Evolutionary conservation across 345 rosid species (phyloP), one percentile per base, ranked within the genome.

Genomic region (Camelina sativa): DNA sequence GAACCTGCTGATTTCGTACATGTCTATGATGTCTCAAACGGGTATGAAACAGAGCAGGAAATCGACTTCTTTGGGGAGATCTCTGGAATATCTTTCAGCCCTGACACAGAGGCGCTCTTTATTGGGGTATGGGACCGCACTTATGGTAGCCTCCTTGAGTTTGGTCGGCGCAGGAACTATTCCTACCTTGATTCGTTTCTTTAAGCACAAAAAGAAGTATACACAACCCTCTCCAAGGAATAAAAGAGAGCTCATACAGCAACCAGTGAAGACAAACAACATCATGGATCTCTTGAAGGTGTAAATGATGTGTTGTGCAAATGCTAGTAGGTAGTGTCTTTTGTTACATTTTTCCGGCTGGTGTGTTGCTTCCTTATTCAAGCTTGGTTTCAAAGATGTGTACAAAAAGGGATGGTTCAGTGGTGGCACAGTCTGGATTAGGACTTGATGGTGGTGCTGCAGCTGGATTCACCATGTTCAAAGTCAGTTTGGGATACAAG

Each of bases 1-100:
- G 97, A 91, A 82, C 92, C 97, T 8, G 94, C 97, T 0, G 97
- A 91, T 67, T 91, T 91, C 67, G 94, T 91, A 44, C 97, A 91
- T 47, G 85, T 91, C 16, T 91, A 80, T 38, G 89, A 91, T 69
- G 86, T 77, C 51, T 74, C 81, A 35, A 82, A 79, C 1, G 92
- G 91, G 69, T 91, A 85, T 23, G 85, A 84, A 59, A 44, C 77
- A 59, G 94, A 89, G 82, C 97, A 89, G 78, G 94, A 88, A 56
- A 87, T 91, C 0, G 97, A 91, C 75, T 87, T 91, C 68, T 91
- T 91, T 8, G 97, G 97, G 3, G 97, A 91, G 83, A 89, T 91
- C 68, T 89, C 97, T 0, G 97, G 97, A 23, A 82, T 91, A 65
- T 86, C 97, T 11, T 91, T 85, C 76, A 91, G 97, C 65, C 94